Base-by-base conservation (phyloP, 805 yeast species). In the Starmerella bombicola region DNA sequence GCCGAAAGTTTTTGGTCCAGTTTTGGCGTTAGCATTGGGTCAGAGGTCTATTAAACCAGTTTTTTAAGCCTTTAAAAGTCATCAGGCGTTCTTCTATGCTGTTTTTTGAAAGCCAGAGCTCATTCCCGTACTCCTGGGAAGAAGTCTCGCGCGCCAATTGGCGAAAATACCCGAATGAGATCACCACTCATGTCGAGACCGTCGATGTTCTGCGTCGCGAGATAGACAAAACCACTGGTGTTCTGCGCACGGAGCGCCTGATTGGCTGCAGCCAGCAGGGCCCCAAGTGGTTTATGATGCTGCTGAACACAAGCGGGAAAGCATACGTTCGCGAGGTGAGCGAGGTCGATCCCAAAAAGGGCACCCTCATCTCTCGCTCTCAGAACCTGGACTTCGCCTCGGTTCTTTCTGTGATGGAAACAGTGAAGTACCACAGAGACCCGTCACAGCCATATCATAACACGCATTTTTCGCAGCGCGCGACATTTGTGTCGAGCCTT, bases 81-180 rank as follows among this genome's bases (percentile, higher is more conserved):
- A n/a, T n/a, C n/a, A n/a, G n/a, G n/a, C n/a, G n/a, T n/a, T n/a
- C n/a, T n/a, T n/a, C n/a, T n/a, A 88, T 88, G 98, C 83, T 79
- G 60, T 66, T 88, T 35, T 86, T 84, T 57, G 74, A 73, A 31
- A 71, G 80, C 30, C 61, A 68, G 16, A 88, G 80, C 58, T 66
- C 62, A 31, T 88, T 84, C 59, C 65, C 74, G 41, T 86, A 91
- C 56, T 74, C 93, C 0, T 88, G 97, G 96, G 93, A 80, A 20
- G 84, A 80, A 52, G 94, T 88, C 20, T 80, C 95, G 0, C 85
- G 93, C 1, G 96, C 97, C 38, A 85, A 86, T 61, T 88, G 98
- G 98, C 76, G 73, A 50, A 88, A 88, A 53, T 88, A 88, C 62
- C 98, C 98, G n/a, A 88, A 91, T 58, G 93, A 85, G 52, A 68